A percentile compares a stretch with the other conserved stretches of the same genome.
Evolutionary conservation across 2,329 filamentous ascomycete species (phyloP).

Genomic region (Dactylellina parvicollis): DNA sequence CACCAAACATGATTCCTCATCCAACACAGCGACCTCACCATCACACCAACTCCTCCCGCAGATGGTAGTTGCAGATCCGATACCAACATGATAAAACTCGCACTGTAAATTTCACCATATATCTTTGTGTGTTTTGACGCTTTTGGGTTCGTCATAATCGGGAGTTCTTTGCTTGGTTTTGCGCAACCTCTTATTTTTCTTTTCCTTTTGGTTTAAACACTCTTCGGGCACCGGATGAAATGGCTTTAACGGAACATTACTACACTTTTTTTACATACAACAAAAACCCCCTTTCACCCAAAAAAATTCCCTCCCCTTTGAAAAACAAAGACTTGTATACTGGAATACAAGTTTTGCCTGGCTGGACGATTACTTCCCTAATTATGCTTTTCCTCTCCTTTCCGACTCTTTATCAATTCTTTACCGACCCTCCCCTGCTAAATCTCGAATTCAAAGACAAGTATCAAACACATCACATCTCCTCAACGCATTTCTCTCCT

Average conservation of each 20-base stretch:
- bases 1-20: conserved; percentile 67
- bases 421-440: conserved; percentile 57
- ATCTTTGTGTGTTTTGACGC: conserved; percentile 42
- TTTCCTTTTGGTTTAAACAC: conserved; percentile 36
- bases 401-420: conserved; percentile 49
- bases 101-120: conserved; percentile 54
- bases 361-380: conserved; percentile 52
- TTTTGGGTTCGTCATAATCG: conserved; percentile 54
- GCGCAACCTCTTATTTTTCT: conserved; percentile 20
- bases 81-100: conserved; percentile 41
- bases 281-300: conserved; percentile 31
- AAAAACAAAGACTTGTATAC: conserved; percentile 12
- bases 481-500: conserved; percentile 52
- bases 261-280: conserved; percentile 27
- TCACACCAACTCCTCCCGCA: conserved; percentile 53
- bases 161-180: conserved; percentile 51
- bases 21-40: conserved; percentile 59
- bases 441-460: conserved; percentile 57
- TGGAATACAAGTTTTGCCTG: conserved; percentile 29
- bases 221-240: conserved; percentile 52
- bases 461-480: conserved; percentile 46
- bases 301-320: conserved; percentile 10
- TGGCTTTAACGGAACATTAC: conserved; percentile 53
- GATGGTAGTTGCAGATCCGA: conserved; percentile 60
- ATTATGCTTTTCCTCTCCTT: conserved; percentile 52